These are phyloP conservation scores for Cyclospora cayetanensis DNA, from an alignment of 169 alveolate species.

Conservation along the genomic window DNA sequence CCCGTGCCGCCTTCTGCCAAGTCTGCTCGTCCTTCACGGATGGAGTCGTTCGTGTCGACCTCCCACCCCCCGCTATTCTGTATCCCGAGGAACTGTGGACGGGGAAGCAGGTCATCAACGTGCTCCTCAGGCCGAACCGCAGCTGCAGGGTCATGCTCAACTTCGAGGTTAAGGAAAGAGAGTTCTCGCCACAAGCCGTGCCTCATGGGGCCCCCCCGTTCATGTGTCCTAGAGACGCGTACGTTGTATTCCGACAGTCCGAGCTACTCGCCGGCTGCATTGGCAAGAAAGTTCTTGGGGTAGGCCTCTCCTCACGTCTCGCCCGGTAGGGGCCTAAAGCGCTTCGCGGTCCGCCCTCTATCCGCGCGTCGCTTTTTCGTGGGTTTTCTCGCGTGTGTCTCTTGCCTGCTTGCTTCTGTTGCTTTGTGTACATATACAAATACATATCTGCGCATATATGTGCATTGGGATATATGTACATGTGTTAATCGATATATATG, in stretches of 20 bases:
- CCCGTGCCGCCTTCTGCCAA: slow-evolving; percentile 92
- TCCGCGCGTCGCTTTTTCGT: background rate
- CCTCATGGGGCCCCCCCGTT: slow-evolving; percentile 50
- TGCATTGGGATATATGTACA: background rate
- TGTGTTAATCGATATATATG: background rate
- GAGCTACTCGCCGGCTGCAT: slow-evolving; percentile 96
- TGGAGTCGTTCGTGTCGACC: slow-evolving; percentile 81
- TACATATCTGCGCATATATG: background rate
- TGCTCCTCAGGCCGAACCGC: slow-evolving; percentile 94
- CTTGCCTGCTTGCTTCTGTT: background rate
- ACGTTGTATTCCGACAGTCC: slow-evolving; percentile 94
- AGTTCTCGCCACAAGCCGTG: background rate
- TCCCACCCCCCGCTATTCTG: slow-evolving; percentile 95
- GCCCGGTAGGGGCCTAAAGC: background rate
- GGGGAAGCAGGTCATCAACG: slow-evolving; percentile 96
- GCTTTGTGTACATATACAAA: background rate
- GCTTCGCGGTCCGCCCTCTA: no score
- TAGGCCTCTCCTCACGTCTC: no score
- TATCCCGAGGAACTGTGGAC: slow-evolving; percentile 98
- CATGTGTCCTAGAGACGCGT: slow-evolving; percentile 94
- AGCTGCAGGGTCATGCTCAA: slow-evolving; percentile 76
- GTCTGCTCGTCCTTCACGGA: slow-evolving; percentile 94
- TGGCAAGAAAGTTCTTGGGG: slow-evolving; percentile 95
- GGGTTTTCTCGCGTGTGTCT: background rate
- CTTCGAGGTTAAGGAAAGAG: slow-evolving; percentile 71